Conservation (phyloP, 2,329 filamentous ascomycete species). For the Alternaria sp. region DNA sequence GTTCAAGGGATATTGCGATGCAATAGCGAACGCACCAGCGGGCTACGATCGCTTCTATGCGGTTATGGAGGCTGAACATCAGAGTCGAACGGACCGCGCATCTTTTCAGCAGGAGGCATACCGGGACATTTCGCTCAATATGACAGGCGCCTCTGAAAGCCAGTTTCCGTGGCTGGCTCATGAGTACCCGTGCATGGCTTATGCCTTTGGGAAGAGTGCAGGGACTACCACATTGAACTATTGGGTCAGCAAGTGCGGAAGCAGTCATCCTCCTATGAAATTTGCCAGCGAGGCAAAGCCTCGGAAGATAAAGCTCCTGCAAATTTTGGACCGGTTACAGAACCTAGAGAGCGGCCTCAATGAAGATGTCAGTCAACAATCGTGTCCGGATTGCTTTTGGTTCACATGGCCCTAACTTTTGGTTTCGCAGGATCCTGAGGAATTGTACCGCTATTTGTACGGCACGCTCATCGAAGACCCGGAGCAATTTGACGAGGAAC, state of each 20-base stretch:
- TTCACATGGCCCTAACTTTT: conserved; percentile 45
- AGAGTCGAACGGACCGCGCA: conserved; percentile 51
- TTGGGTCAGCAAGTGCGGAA: conserved; percentile 69
- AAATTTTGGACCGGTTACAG: conserved; percentile 56
- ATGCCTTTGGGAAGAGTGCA: conserved; percentile 70
- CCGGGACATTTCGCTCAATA: conserved; percentile 50
- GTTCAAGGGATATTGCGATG: conserved; percentile 53
- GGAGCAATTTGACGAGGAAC: conserved; percentile 62
- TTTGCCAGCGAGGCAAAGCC: conserved; percentile 67
- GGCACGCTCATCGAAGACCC: conserved; percentile 72
- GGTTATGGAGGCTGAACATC: conserved; percentile 52
- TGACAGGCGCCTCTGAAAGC: conserved; percentile 47
- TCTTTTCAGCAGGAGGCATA: conserved; percentile 49
- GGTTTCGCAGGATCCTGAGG: conserved; percentile 49
- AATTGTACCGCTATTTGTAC: conserved; percentile 68
- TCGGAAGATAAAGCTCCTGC: conserved; percentile 66
- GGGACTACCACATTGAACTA: conserved; percentile 77
- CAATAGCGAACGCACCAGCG: conserved; percentile 47
- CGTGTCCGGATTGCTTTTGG: conserved; percentile 24
- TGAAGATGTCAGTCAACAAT: conserved; percentile 52
- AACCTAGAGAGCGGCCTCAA: conserved; percentile 54
- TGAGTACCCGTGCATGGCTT: conserved; percentile 76
- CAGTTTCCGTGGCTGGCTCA: conserved; percentile 72
- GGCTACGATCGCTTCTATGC: conserved; percentile 54
- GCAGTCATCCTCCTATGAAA: conserved; percentile 63